phyloP scores from a whole-genome alignment of 768 basidiomycete genomes.

The Leccinum aurantiacum region DNA sequence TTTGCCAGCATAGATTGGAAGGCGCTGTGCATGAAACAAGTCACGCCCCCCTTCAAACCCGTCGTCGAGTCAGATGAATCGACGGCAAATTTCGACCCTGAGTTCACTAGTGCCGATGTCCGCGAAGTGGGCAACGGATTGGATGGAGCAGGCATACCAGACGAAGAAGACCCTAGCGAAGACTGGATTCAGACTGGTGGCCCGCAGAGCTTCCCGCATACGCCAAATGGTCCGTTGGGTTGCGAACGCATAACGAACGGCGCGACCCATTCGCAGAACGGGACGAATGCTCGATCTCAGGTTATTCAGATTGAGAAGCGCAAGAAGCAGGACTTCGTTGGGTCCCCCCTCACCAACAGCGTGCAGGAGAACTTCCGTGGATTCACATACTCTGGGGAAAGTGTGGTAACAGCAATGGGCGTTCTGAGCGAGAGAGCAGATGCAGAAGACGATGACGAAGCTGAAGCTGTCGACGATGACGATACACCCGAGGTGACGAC shows the following conservation, averaged over 20 bases:
- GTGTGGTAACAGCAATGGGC: slow-evolving; percentile 49
- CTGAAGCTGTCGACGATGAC: slow-evolving; percentile 49
- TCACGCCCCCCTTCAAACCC: slow-evolving; percentile 97
- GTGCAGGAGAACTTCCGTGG: slow-evolving; percentile 97
- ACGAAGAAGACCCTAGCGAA: slow-evolving; percentile 69
- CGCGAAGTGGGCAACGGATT: slow-evolving; percentile 61
- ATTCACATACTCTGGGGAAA: slow-evolving; percentile 84
- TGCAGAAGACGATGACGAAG: slow-evolving; percentile 38
- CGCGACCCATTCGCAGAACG: slow-evolving; percentile 15
- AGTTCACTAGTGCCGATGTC: slow-evolving; percentile 93
- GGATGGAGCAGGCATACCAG: slow-evolving; percentile 44
- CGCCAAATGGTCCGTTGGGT: slow-evolving; percentile 78
- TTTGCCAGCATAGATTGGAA: slow-evolving; percentile 92
- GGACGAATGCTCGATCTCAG: slow-evolving; percentile 25
- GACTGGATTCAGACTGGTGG: slow-evolving; percentile 47
- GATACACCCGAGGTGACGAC: slow-evolving; percentile 52
- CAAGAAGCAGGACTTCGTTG: slow-evolving; percentile 45
- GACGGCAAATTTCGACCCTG: slow-evolving; percentile 96
- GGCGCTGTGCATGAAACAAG: slow-evolving; percentile 80
- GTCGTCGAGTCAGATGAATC: slow-evolving; percentile 97
- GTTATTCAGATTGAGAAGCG: slow-evolving; percentile 54
- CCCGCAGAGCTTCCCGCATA: slow-evolving; percentile 41
- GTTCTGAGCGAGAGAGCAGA: slow-evolving; percentile 34
- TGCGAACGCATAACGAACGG: slow-evolving; percentile 42
- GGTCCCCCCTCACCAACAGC: slow-evolving; percentile 80